Percentiles rank a stretch among this genome's conserved stretches.
These are phyloP conservation scores for Stemphylium vesicarium DNA, from an alignment of 2,329 filamentous ascomycete species.

Conservation along the genomic window DNA sequence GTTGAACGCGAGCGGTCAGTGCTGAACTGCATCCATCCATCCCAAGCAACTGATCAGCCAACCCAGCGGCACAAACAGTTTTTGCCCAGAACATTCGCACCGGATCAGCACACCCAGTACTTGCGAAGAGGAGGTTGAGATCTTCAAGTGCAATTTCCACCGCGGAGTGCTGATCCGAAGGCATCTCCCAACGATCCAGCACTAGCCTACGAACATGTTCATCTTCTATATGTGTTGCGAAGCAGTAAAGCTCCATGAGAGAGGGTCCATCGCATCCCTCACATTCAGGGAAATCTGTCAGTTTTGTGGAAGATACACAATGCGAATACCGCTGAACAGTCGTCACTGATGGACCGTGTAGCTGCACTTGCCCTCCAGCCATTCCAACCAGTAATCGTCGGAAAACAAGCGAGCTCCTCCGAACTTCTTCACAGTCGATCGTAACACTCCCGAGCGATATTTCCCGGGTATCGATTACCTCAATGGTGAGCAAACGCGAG, in stretches of 20 bases:
- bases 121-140: constrained; percentile 9
- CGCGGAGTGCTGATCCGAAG: background rate
- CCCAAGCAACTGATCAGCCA: background rate
- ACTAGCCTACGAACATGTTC: background rate
- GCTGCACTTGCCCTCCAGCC: background rate
- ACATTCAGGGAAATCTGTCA: background rate
- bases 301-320: background rate
- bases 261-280: background rate
- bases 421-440: background rate
- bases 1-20: background rate
- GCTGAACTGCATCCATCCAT: background rate
- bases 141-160: constrained; percentile 1
- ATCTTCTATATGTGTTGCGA: constrained; percentile 5
- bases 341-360: background rate
- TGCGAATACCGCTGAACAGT: background rate
- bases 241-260: constrained; percentile 7
- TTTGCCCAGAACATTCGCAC: constrained; percentile 1
- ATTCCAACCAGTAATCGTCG: background rate
- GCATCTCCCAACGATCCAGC: background rate
- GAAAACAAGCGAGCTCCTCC: background rate
- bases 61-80: background rate
- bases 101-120: background rate
- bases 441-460: background rate
- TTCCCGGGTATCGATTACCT: constrained; percentile 2
- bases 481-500: background rate